Evolutionary conservation across 495 filamentous ascomycete species (phyloP).

Genomic region (Aspergillus panamensis): DNA sequence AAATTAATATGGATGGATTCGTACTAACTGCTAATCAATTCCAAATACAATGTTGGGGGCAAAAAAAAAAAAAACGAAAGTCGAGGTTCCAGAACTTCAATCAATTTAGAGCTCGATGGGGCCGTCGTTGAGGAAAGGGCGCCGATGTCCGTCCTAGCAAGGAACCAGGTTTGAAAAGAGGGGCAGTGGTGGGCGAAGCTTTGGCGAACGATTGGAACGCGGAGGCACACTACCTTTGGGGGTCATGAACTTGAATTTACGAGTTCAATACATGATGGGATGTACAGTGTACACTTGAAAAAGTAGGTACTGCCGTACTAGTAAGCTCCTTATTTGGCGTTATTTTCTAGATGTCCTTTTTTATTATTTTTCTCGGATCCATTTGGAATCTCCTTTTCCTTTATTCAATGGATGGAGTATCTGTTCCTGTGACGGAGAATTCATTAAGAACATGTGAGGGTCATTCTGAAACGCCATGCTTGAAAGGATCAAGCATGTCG

Average conservation of each 20-base stretch:
- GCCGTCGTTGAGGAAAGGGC: neutral
- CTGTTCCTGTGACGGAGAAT: slow-evolving; percentile 2
- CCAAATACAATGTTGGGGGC: neutral
- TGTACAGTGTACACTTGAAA: neutral
- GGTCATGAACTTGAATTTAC: neutral
- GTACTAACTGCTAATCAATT: neutral
- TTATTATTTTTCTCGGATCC: neutral
- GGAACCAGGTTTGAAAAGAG: slow-evolving; percentile 6
- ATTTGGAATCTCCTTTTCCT: neutral
- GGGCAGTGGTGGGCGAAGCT: slow-evolving; percentile 18
- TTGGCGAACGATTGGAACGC: slow-evolving; percentile 11
- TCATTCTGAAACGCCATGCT: slow-evolving; percentile 15
- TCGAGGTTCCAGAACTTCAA: neutral
- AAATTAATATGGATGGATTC: neutral
- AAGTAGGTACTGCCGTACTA: no score
- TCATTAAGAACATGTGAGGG: neutral
- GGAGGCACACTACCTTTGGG: slow-evolving; percentile 6
- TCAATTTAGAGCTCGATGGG: neutral
- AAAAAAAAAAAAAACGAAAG: neutral
- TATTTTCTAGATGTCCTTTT: neutral
- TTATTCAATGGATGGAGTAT: neutral
- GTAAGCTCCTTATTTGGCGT: neutral
- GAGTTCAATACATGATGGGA: neutral
- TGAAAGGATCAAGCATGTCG: slow-evolving; percentile 17
- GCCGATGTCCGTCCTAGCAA: no score